Evolutionary conservation across 805 yeast species (phyloP).

Genomic region (Lachancea nothofagi): DNA sequence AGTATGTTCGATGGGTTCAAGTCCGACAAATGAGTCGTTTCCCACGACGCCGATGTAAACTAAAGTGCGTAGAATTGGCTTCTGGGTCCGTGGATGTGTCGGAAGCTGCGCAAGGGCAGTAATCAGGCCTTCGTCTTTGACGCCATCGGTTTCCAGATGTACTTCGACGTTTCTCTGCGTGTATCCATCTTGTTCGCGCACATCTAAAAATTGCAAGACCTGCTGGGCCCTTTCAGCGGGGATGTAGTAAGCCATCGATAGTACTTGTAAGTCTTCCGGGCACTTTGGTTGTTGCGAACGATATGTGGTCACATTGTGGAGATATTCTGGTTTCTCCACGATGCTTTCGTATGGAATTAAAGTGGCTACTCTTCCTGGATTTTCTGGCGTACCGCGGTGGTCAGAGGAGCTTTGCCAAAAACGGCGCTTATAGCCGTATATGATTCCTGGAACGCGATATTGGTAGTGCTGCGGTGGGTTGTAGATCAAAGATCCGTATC

Average conservation of each 20-base stretch:
- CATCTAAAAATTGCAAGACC: conserved; percentile 66
- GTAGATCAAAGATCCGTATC: conserved; percentile 84
- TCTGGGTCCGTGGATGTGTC: conserved; percentile 32
- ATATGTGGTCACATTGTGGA: conserved; percentile 36
- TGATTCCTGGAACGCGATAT: conserved; percentile 61
- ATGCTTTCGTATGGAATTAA: conserved; percentile 58
- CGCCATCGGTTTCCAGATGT: conserved; percentile 35
- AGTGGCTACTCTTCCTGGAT: conserved; percentile 89
- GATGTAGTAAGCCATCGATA: conserved; percentile 84
- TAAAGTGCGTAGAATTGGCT: conserved; percentile 44
- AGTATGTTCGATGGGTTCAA: conserved; percentile 55
- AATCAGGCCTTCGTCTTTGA: conserved; percentile 22
- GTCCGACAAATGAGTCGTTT: conserved; percentile 81
- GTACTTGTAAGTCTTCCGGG: conserved; percentile 47
- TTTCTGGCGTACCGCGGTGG: conserved; percentile 80
- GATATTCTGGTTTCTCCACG: conserved; percentile 36
- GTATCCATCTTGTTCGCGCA: conserved; percentile 88
- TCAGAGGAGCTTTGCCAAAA: conserved; percentile 92
- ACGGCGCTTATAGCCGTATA: conserved; percentile 70
- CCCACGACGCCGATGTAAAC: conserved; percentile 82
- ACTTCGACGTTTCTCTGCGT: conserved; percentile 63
- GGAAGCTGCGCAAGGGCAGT: conserved; percentile 29
- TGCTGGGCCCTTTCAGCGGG: conserved; percentile 54
- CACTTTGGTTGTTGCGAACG: conserved; percentile 12
- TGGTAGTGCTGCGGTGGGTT: conserved; percentile 79